Conservation (phyloP, 2,329 filamentous ascomycete genomes). For the Didymella exigua region DNA sequence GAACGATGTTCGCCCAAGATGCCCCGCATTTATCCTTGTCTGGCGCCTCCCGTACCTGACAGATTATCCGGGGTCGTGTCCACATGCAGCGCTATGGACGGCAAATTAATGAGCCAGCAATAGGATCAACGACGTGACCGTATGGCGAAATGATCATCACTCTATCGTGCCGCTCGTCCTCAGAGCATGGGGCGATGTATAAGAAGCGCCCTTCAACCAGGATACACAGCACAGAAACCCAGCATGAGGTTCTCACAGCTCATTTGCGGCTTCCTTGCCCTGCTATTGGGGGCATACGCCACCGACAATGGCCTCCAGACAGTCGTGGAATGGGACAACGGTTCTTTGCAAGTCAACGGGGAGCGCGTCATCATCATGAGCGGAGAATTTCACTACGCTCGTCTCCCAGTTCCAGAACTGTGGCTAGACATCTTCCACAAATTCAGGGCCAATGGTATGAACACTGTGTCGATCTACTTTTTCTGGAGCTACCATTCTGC, state of each 20-base stretch:
- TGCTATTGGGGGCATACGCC: constrained; percentile 25
- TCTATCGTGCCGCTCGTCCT: constrained; percentile 2
- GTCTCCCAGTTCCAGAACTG: constrained; percentile 60
- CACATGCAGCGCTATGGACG: constrained; percentile 9
- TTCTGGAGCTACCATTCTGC: constrained; percentile 59
- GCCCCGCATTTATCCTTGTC: constrained; percentile 14
- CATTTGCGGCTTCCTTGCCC: constrained; percentile 4
- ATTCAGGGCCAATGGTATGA: constrained; percentile 60
- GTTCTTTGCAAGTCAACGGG: constrained; percentile 58
- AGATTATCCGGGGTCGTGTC: constrained; percentile 11
- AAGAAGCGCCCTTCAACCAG: not conserved
- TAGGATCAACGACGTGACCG: constrained; percentile 3
- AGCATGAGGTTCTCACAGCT: constrained; percentile 12
- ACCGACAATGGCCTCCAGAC: constrained; percentile 37
- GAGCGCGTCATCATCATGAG: constrained; percentile 56
- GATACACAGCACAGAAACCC: not conserved
- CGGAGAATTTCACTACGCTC: constrained; percentile 61
- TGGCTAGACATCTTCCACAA: constrained; percentile 63
- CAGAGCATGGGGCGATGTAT: not conserved
- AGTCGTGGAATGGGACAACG: constrained; percentile 59
- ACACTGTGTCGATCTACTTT: constrained; percentile 58
- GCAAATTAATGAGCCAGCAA: constrained; percentile 19
- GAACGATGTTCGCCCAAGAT: constrained; percentile 15
- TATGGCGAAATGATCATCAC: not conserved
- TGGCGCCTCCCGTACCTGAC: constrained; percentile 6